Evolutionary conservation across 129 eudicot genomes (phyloP).

Genomic region (Dittrichia graveolens): DNA sequence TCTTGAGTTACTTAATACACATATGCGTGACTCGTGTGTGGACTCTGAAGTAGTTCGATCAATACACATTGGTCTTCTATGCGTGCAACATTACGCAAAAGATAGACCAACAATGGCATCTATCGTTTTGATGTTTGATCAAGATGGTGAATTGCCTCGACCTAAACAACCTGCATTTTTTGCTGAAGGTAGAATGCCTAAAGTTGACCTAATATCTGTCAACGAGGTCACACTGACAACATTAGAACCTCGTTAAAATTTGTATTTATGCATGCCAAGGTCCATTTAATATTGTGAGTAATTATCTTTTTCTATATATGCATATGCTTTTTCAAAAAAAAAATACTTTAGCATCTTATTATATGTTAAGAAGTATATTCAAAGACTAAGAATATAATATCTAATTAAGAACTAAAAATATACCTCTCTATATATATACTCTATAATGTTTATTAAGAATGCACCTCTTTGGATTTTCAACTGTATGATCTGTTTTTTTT

Average conservation of each 20-base stretch:
- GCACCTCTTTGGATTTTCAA: no score
- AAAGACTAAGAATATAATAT: no score
- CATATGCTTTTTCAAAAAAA: no score
- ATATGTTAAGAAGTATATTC: no score
- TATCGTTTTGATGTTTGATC: constrained; percentile 31
- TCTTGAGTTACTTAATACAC: constrained; percentile 17
- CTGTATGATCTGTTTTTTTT: no score
- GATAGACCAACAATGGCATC: constrained; percentile 43
- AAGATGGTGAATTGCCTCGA: constrained; percentile 27
- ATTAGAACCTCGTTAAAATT: constrained; percentile 21
- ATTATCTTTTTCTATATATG: no score
- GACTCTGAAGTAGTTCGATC: constrained; percentile 23
- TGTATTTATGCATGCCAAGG: background rate
- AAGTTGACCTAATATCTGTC: constrained; percentile 2
- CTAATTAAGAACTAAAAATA: no score
- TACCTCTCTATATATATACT: no score
- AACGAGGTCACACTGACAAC: constrained; percentile 26
- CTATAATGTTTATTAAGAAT: no score
- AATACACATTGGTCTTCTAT: constrained; percentile 32
- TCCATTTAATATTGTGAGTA: background rate
- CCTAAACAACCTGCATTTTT: constrained; percentile 44
- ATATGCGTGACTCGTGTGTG: constrained; percentile 3
- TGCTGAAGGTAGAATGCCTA: background rate
- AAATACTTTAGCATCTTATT: no score
- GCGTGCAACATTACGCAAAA: constrained; percentile 40